These are phyloP conservation scores for Graphium sp. DNA, from an alignment of 2,329 filamentous ascomycete species.

Conservation along the genomic window DNA sequence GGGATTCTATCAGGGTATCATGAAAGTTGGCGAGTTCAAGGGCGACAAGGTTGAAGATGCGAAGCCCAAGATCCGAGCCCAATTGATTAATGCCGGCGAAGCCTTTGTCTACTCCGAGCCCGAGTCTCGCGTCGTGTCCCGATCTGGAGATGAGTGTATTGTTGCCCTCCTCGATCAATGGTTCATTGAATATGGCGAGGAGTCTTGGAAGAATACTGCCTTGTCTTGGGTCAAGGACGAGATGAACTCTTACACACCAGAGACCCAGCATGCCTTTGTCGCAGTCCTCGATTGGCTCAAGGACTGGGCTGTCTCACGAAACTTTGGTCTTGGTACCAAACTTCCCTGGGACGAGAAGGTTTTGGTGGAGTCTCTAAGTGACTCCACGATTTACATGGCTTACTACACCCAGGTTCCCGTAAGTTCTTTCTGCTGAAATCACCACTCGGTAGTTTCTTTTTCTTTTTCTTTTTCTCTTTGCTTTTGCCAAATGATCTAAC, in stretches of 20 bases:
- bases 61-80: slow-evolving; percentile 68
- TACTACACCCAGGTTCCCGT: slow-evolving; percentile 49
- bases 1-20: slow-evolving; percentile 87
- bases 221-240: slow-evolving; percentile 55
- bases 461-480: neutral
- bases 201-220: slow-evolving; percentile 65
- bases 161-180: slow-evolving; percentile 90
- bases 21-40: slow-evolving; percentile 76
- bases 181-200: slow-evolving; percentile 94
- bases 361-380: slow-evolving; percentile 81
- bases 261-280: slow-evolving; percentile 67
- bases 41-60: slow-evolving; percentile 74
- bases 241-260: slow-evolving; percentile 64
- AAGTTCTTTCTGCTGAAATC: too few relatives aligned
- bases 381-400: slow-evolving; percentile 85
- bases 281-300: slow-evolving; percentile 83
- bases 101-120: slow-evolving; percentile 92
- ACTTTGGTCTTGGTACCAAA: slow-evolving; percentile 83
- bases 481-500: slow-evolving; percentile 35
- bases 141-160: slow-evolving; percentile 85
- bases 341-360: slow-evolving; percentile 87
- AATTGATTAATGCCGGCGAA: slow-evolving; percentile 58
- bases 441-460: neutral
- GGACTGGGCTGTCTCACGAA: slow-evolving; percentile 87
- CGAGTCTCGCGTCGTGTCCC: slow-evolving; percentile 72